A percentile compares a stretch with the other conserved stretches of the same genome.
These are phyloP conservation scores for Cytospora piceicola DNA, from an alignment of 2,329 filamentous ascomycete genomes.

Conservation along the genomic window DNA sequence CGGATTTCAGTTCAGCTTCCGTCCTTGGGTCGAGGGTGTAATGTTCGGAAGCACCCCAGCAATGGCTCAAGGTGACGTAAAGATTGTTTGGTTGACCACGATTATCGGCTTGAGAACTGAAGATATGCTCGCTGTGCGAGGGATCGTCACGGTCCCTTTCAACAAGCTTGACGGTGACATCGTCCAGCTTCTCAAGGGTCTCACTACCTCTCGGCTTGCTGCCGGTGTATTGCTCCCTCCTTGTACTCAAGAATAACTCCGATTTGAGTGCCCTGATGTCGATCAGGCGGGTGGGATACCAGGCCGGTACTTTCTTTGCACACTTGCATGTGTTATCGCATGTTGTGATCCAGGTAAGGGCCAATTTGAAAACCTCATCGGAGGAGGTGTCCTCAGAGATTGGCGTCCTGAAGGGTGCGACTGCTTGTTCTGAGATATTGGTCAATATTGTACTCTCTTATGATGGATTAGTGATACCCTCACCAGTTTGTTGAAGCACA, in stretches of 20 bases:
- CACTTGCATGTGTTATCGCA: not conserved
- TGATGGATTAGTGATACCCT: no score
- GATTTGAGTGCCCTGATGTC: constrained; percentile 5
- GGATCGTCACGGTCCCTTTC: not conserved
- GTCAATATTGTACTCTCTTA: not conserved
- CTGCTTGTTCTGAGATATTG: not conserved
- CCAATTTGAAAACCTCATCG: constrained; percentile 1
- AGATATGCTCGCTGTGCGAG: not conserved
- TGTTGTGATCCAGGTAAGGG: constrained; percentile 1
- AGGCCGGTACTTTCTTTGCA: not conserved
- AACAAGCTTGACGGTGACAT: constrained; percentile 4
- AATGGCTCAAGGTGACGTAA: constrained; percentile 17
- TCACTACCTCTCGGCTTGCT: not conserved
- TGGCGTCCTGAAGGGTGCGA: not conserved
- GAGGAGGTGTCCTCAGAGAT: not conserved
- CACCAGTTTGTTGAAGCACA: constrained; percentile 10
- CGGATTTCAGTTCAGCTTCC: not conserved
- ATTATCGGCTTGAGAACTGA: not conserved
- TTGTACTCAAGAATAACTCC: not conserved
- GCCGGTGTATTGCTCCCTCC: not conserved
- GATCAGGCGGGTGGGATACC: constrained; percentile 14
- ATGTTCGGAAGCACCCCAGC: constrained; percentile 2
- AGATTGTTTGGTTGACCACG: not conserved
- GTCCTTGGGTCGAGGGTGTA: not conserved
- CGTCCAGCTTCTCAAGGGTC: not conserved